Percentiles rank a stretch among this genome's conserved stretches.
These are phyloP conservation scores for Fusarium musae DNA, from an alignment of 2,329 filamentous ascomycete genomes.

Conservation along the genomic window DNA sequence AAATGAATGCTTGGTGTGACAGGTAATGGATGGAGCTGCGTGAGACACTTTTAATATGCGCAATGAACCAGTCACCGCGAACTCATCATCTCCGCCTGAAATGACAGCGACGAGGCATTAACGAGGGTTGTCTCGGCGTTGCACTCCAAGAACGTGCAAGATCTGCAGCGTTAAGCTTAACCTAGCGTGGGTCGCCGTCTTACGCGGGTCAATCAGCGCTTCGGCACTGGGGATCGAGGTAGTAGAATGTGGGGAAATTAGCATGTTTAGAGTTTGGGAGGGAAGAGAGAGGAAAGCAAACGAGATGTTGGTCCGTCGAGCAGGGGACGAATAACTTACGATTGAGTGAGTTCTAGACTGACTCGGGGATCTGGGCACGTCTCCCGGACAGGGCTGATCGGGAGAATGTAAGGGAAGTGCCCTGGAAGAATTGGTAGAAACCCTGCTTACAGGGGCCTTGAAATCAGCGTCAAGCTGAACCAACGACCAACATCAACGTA, in stretches of 20 bases:
- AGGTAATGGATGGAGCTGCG: background rate
- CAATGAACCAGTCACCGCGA: background rate
- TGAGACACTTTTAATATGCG: conserved; percentile 29
- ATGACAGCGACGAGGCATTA: conserved; percentile 18
- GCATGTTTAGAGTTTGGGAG: conserved; percentile 3
- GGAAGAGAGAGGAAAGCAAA: background rate
- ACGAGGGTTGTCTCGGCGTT: conserved; percentile 8
- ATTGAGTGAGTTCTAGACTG: conserved; percentile 4
- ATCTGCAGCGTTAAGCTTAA: conserved; percentile 14
- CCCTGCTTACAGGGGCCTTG: background rate
- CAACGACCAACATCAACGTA: background rate
- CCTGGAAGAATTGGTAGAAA: background rate
- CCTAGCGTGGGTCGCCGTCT: background rate
- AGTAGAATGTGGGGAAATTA: background rate
- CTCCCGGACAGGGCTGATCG: background rate
- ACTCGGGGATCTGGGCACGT: background rate
- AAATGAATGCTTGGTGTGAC: conserved; percentile 7
- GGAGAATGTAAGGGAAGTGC: background rate
- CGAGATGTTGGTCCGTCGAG: background rate
- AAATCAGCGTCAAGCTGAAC: background rate
- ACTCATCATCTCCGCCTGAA: background rate
- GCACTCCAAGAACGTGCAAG: conserved; percentile 6
- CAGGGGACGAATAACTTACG: conserved; percentile 3
- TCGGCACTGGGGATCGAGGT: background rate
- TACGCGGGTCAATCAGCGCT: conserved; percentile 5